phyloP scores from a whole-genome alignment of 257 asterid species.

The Phtheirospermum japonicum region DNA sequence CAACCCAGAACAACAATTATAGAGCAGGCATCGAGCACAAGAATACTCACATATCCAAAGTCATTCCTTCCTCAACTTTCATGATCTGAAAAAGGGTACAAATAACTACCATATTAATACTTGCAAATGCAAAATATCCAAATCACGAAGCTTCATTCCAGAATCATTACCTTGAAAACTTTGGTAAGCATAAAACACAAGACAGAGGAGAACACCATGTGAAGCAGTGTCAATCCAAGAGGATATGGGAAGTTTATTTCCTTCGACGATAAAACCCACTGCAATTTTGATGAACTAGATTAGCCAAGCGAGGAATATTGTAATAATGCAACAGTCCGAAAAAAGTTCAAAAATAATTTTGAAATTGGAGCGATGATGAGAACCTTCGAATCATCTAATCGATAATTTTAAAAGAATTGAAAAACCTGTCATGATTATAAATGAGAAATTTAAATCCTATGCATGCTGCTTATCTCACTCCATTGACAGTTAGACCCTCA shows the following conservation, averaged over 20 bases:
- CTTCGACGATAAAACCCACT: conserved; percentile 96
- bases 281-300: conserved; percentile 38
- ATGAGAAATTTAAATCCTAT: neutral
- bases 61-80: conserved; percentile 95
- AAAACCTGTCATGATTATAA: no score
- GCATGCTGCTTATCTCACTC: neutral
- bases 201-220: conserved; percentile 93
- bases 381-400: no score
- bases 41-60: conserved; percentile 80
- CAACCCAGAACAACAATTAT: neutral
- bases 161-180: conserved; percentile 69
- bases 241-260: conserved; percentile 96
- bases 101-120: conserved; percentile 15
- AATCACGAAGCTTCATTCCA: conserved; percentile 15
- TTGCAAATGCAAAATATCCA: neutral
- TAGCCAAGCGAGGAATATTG: conserved; percentile 20
- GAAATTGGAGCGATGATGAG: no score
- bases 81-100: conserved; percentile 51
- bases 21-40: conserved; percentile 19
- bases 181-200: conserved; percentile 79
- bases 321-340: no score
- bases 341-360: no score
- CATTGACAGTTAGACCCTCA: neutral
- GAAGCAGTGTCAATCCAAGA: conserved; percentile 92
- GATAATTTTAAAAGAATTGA: no score